Evolutionary conservation across 106 monocot genomes (phyloP).

Genomic region (Acorus gramineus): DNA sequence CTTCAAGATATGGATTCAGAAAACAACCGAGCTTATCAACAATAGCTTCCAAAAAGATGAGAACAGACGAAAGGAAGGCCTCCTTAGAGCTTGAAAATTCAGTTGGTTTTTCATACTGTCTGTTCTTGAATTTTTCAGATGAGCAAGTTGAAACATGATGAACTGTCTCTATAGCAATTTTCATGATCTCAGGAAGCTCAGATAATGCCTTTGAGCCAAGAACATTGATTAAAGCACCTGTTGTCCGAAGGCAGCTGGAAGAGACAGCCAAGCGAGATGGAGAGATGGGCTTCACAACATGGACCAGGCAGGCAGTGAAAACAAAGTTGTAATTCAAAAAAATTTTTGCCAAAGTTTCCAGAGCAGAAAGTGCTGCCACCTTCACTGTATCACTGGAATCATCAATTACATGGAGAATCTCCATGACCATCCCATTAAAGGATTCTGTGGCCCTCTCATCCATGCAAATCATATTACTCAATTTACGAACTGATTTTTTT

Average conservation of each 20-base stretch:
- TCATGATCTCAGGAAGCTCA: slow-evolving; percentile 69
- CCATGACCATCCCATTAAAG: slow-evolving; percentile 52
- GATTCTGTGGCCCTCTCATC: slow-evolving; percentile 35
- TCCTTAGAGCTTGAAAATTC: slow-evolving; percentile 15
- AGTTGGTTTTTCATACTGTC: slow-evolving; percentile 5
- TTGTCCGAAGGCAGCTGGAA: slow-evolving; percentile 43
- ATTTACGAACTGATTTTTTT: slow-evolving; percentile 15
- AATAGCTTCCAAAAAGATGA: slow-evolving; percentile 47
- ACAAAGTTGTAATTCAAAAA: slow-evolving; percentile 38
- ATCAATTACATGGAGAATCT: slow-evolving; percentile 55
- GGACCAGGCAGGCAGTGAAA: slow-evolving; percentile 34
- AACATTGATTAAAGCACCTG: slow-evolving; percentile 41
- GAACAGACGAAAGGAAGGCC: slow-evolving; percentile 29
- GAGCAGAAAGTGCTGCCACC: slow-evolving; percentile 57
- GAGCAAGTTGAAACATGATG: slow-evolving; percentile 27
- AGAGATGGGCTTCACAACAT: slow-evolving; percentile 40
- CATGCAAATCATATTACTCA: slow-evolving; percentile 7
- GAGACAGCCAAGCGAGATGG: slow-evolving; percentile 51
- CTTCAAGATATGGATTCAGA: slow-evolving; percentile 80
- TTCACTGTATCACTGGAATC: slow-evolving; percentile 15
- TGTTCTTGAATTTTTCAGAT: slow-evolving; percentile 8
- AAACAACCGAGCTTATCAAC: slow-evolving; percentile 66
- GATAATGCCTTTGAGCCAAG: slow-evolving; percentile 80
- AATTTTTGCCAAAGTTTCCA: slow-evolving; percentile 60
- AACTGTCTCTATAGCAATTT: slow-evolving; percentile 29